Evolutionary conservation across 805 yeast genomes (phyloP).

Genomic region (Wickerhamomyces xylosicus): DNA sequence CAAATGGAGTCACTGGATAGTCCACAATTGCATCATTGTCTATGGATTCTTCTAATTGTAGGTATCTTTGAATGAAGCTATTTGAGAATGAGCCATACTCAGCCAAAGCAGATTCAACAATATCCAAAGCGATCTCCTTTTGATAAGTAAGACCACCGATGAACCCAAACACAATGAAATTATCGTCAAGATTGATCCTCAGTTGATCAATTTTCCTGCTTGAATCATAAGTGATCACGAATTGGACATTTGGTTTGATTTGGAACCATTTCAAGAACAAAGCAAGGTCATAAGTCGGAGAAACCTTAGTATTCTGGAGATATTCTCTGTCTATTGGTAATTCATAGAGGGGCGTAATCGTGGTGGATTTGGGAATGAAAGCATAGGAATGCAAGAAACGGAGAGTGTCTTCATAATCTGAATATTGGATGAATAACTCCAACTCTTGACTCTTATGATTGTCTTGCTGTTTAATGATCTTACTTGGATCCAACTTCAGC

Average conservation of each 20-base stretch:
- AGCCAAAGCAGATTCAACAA: constrained; percentile 9
- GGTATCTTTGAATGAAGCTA: constrained; percentile 7
- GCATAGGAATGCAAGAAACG: constrained; percentile 34
- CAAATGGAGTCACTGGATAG: constrained; percentile 14
- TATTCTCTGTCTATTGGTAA: constrained; percentile 22
- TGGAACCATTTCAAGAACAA: constrained; percentile 25
- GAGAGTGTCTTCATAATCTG: constrained; percentile 31
- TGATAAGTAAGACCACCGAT: constrained; percentile 13
- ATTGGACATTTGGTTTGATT: constrained; percentile 30
- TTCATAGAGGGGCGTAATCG: constrained; percentile 19
- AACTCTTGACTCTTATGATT: constrained; percentile 4
- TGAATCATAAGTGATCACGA: constrained; percentile 18
- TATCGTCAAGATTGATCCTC: constrained; percentile 21
- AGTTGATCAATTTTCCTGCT: constrained; percentile 11
- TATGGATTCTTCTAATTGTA: constrained; percentile 11
- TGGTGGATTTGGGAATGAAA: constrained; percentile 28
- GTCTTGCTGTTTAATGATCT: not conserved
- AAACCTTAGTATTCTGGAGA: constrained; percentile 3
- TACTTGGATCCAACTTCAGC: constrained; percentile 19
- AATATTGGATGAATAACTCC: constrained; percentile 36
- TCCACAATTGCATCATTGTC: constrained; percentile 15
- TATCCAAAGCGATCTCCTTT: constrained; percentile 10
- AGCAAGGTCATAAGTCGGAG: constrained; percentile 14
- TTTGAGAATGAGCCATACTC: constrained; percentile 3
- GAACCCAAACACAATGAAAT: constrained; percentile 24